Conservation (phyloP, 31 red algal genomes). For the Porphyra umbilicalis region DNA sequence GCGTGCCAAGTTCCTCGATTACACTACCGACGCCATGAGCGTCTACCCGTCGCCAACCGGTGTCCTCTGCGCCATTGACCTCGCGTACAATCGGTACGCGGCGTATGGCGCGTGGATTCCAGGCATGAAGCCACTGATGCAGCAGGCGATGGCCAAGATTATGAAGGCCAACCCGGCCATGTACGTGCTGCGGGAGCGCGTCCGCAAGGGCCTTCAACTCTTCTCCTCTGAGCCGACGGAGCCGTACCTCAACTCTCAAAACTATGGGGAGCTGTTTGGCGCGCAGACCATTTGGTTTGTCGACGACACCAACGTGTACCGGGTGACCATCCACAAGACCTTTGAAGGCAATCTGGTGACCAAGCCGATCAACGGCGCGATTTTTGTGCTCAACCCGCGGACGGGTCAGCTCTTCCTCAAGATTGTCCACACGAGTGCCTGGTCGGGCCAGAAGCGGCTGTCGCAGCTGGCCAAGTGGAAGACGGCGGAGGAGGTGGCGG, state of each 20-base stretch:
- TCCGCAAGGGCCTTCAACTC: slow-evolving; percentile 91
- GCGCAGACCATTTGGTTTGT: slow-evolving; percentile 87
- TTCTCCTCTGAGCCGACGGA: slow-evolving; percentile 92
- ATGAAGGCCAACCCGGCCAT: slow-evolving; percentile 94
- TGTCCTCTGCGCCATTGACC: slow-evolving; percentile 76
- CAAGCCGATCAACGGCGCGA: slow-evolving; percentile 95
- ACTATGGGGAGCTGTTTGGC: slow-evolving; percentile 90
- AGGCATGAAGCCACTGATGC: slow-evolving; percentile 79
- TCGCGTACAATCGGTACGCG: slow-evolving; percentile 87
- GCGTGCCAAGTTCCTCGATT: slow-evolving; percentile 86
- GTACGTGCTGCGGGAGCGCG: slow-evolving; percentile 74
- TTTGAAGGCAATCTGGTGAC: slow-evolving; percentile 95
- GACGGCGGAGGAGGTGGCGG: slow-evolving; percentile 88
- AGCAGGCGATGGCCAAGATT: slow-evolving; percentile 70
- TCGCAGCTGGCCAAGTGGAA: slow-evolving; percentile 98
- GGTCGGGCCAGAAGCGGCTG: slow-evolving; percentile 93
- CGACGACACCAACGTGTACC: slow-evolving; percentile 87
- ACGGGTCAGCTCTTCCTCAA: slow-evolving; percentile 97
- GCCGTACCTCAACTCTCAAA: slow-evolving; percentile 94
- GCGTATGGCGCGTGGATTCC: slow-evolving; percentile 93
- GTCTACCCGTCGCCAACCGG: slow-evolving; percentile 93
- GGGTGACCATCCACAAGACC: slow-evolving; percentile 82
- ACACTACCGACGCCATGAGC: slow-evolving; percentile 80
- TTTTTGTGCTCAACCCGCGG: slow-evolving; percentile 91
- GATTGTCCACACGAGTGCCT: slow-evolving; percentile 88